Percentiles rank a stretch among this genome's conserved stretches.
phyloP scores from a whole-genome alignment of 139 green algal species.

The Chlamydomonas asymmetrica region DNA sequence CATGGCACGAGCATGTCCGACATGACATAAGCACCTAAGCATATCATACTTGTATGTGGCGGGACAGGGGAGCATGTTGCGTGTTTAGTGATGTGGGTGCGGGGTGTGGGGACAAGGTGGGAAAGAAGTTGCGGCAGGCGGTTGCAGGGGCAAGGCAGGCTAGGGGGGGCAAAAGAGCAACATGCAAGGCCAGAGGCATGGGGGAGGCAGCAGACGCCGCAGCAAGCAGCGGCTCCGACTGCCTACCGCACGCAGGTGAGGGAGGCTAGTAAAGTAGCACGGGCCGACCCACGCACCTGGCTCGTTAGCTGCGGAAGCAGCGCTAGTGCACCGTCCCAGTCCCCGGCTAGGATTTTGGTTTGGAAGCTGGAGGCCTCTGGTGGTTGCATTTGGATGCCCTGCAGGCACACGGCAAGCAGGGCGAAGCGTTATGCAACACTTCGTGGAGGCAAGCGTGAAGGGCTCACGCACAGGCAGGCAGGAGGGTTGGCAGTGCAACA shows the following conservation, averaged over 20 bases:
- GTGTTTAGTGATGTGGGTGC: not conserved
- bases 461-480: too few relatives aligned
- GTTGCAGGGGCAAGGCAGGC: too few relatives aligned
- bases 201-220: too few relatives aligned
- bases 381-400: slow-evolving; percentile 73
- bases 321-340: slow-evolving; percentile 56
- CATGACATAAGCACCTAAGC: not conserved
- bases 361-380: slow-evolving; percentile 56
- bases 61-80: not conserved
- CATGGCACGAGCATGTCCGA: not conserved
- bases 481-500: too few relatives aligned
- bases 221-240: too few relatives aligned
- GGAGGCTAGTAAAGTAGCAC: too few relatives aligned
- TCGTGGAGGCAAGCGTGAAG: too few relatives aligned
- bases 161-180: not conserved
- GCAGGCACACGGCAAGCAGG: too few relatives aligned
- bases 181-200: not conserved
- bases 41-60: not conserved
- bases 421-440: too few relatives aligned
- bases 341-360: slow-evolving; percentile 52
- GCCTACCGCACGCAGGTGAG: too few relatives aligned
- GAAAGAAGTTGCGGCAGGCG: not conserved
- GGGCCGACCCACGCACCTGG: too few relatives aligned
- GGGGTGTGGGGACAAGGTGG: not conserved
- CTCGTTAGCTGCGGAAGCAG: slow-evolving; percentile 47